Percentiles rank a stretch among this genome's conserved stretches.
Evolutionary conservation across 2,329 filamentous ascomycete genomes (phyloP).

Genomic region (Colletotrichum tofieldiae): DNA sequence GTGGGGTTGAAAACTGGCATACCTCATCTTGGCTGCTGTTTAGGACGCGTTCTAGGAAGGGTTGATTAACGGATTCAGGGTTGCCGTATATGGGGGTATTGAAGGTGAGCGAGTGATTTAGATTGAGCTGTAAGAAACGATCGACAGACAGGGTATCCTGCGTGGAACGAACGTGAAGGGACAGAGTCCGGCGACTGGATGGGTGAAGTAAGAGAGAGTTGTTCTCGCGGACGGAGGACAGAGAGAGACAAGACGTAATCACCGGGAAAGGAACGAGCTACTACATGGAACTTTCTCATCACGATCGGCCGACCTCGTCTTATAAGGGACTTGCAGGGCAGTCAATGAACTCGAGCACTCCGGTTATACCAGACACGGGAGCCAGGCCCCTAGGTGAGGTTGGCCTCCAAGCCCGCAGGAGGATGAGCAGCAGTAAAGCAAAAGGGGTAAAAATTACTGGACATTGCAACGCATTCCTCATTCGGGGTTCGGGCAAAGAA

Average conservation of each 20-base stretch:
- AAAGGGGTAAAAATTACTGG: conserved; percentile 40
- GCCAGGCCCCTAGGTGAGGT: conserved; percentile 6
- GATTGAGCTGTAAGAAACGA: conserved; percentile 33
- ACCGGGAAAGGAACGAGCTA: conserved; percentile 10
- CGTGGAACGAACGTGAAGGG: conserved; percentile 31
- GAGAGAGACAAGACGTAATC: neutral
- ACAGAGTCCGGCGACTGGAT: conserved; percentile 26
- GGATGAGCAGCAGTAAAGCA: conserved; percentile 14
- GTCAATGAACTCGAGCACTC: neutral
- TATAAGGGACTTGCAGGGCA: neutral
- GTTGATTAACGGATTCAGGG: neutral
- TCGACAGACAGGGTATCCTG: conserved; percentile 25
- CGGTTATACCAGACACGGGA: neutral
- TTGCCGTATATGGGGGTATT: neutral
- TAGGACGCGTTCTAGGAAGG: conserved; percentile 10
- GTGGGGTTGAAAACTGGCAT: neutral
- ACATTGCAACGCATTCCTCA: conserved; percentile 44
- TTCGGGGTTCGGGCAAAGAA: conserved; percentile 18
- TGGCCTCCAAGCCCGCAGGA: neutral
- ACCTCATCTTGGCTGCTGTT: conserved; percentile 44
- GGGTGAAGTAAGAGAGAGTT: conserved; percentile 8
- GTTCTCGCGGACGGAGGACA: conserved; percentile 11
- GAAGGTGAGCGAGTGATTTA: neutral
- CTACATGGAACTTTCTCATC: conserved; percentile 1
- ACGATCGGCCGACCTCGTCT: conserved; percentile 16